phyloP scores from a whole-genome alignment of 208 protist genomes.

The Acanthamoeba triangularis region DNA sequence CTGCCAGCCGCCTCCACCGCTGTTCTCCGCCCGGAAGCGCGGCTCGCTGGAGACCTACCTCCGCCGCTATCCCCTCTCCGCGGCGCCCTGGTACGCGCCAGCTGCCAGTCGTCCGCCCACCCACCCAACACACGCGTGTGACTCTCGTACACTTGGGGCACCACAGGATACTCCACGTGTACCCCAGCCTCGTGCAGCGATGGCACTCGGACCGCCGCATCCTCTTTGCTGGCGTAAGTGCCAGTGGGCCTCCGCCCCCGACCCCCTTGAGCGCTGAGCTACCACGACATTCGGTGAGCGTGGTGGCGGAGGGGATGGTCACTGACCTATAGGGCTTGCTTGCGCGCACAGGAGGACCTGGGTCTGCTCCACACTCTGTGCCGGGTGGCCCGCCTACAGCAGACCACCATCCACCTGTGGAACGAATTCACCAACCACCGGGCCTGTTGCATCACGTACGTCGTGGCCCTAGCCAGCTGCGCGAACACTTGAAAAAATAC shows the following conservation, averaged over 20 bases:
- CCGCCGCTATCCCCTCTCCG: constrained; percentile 6
- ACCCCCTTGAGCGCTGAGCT: no score
- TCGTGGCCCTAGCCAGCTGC: neutral
- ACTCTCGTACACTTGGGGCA: neutral
- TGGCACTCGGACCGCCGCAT: neutral
- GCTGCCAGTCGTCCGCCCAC: no score
- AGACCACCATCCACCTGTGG: neutral
- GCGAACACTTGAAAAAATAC: no score
- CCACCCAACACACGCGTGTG: neutral
- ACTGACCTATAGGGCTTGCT: neutral
- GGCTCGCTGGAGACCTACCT: constrained; percentile 21
- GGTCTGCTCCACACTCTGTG: constrained; percentile 14
- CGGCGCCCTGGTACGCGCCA: constrained; percentile 1
- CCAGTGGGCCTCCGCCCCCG: no score
- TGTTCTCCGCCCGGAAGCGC: neutral
- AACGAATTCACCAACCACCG: constrained; percentile 12
- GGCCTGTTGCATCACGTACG: neutral
- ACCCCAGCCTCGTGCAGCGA: neutral
- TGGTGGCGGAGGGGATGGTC: no score
- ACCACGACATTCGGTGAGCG: no score
- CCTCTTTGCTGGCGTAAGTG: neutral
- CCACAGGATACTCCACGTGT: constrained; percentile 25
- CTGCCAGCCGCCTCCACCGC: neutral
- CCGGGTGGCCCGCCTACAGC: neutral
- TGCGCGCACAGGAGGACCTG: neutral